These are phyloP conservation scores for Trichomonascaceae sp. DNA, from an alignment of 1,139 yeast genomes.

Conservation along the genomic window DNA sequence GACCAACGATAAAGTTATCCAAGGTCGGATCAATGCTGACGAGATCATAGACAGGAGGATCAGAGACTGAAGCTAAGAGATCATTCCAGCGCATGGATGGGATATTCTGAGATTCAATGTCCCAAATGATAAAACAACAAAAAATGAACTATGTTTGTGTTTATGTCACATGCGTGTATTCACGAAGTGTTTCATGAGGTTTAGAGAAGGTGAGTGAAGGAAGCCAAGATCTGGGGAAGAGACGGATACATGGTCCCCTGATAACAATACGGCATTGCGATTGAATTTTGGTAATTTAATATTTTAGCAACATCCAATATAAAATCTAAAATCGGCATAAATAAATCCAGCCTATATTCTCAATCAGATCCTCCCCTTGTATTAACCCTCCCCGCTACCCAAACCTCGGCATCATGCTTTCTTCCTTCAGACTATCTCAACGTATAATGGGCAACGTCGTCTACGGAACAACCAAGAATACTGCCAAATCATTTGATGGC, in stretches of 20 bases:
- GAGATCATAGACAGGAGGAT: not conserved
- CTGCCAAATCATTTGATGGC: constrained; percentile 2
- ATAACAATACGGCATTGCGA: no score
- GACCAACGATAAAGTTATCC: not conserved
- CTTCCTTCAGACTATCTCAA: not conserved
- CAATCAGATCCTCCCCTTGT: not conserved
- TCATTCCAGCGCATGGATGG: not conserved
- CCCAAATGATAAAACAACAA: not conserved
- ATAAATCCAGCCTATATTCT: not conserved
- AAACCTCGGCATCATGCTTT: not conserved
- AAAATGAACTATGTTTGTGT: not conserved
- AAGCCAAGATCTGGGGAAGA: no score
- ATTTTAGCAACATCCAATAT: not conserved
- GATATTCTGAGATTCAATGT: not conserved
- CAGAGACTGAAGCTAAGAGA: not conserved
- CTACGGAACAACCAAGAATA: not conserved
- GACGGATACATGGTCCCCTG: no score
- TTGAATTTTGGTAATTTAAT: no score
- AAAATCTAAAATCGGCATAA: not conserved
- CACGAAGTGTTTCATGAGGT: no score
- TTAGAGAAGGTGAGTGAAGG: no score
- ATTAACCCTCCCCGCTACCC: not conserved
- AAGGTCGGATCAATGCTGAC: not conserved
- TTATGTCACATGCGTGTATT: no score
- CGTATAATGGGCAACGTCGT: constrained; percentile 2